Evolutionary conservation across 1,139 yeast species (phyloP), one percentile per base, ranked within the genome.

Genomic region (Blastobotrys buckinghamii): DNA sequence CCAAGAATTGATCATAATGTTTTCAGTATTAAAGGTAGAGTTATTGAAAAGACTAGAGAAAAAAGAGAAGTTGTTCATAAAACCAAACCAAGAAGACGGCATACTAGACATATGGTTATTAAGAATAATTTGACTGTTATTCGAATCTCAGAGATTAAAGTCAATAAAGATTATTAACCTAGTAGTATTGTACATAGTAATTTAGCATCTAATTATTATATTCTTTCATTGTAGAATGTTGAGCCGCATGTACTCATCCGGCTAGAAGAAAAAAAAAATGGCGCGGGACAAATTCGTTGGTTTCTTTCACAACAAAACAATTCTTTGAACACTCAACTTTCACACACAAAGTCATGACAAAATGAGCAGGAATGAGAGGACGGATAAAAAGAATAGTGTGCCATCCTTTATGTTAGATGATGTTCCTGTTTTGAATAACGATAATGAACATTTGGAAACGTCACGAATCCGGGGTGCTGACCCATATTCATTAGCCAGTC

Each of bases 121-220:
- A 89, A 90, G 70, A 90, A 86, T 52, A 81, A 78, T 60, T 79
- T 87, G 60, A 92, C 98, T 2, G 81, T 87, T 42, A 70, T 92
- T 59, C 78, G 92, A 66, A 82, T 92, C 48, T 78, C 82, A 48
- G 95, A 90, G 65, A 51, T 67, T 22, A 52, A 53, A 37, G 58
- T 66, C 27, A 58, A 58, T 42, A 45, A 39, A 1, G 55, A 53
- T 15, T 51, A 45, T 43, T 46, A 45, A 33, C 10, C n/a, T n/a
- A n/a, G n/a, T n/a, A 33, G 36, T 16, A 7, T 15, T n/a, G 19
- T 33, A 15, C 8, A 33, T 33, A 15, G 36, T 33, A 33, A 33
- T 33, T 6, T 7, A 26, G 29, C 29, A 26, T 26, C 10, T 6
- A 26, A 26, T 26, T 26, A 7, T 26, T 26, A 10, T 26, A 7